Percentiles rank a stretch among this genome's conserved stretches.
These are phyloP conservation scores for Kluyveromyces marxianus DNA, from an alignment of 1,139 yeast genomes.

Conservation along the genomic window DNA sequence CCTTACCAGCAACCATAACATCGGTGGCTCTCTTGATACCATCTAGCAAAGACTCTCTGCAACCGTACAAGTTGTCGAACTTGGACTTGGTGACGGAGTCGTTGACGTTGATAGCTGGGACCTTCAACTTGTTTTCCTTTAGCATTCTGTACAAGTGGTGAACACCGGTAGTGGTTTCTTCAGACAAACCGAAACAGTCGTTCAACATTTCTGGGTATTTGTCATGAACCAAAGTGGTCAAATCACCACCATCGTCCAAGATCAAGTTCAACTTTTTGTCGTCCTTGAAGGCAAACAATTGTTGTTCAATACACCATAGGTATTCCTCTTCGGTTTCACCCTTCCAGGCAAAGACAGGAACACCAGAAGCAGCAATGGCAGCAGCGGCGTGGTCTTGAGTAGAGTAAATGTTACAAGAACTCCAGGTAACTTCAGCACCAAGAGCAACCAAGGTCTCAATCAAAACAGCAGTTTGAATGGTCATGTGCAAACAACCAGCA, in stretches of 20 bases:
- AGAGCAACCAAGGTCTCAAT: constrained; percentile 95
- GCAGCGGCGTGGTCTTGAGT: constrained; percentile 99
- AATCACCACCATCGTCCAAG: constrained; percentile 99
- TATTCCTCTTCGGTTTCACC: constrained; percentile 99
- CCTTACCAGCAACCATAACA: constrained; percentile 99
- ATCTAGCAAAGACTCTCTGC: constrained; percentile 97
- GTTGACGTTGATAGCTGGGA: constrained; percentile 99
- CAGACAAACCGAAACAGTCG: constrained; percentile 93
- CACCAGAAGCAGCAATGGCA: constrained; percentile 99
- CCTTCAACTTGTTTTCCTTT: constrained; percentile 84
- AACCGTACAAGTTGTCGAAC: constrained; percentile 99
- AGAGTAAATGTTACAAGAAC: constrained; percentile 98
- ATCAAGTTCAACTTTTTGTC: constrained; percentile 93
- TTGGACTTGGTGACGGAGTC: constrained; percentile 99
- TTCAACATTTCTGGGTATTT: constrained; percentile 97
- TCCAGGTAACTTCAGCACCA: constrained; percentile 99
- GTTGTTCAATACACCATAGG: constrained; percentile 99
- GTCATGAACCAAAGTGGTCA: constrained; percentile 94
- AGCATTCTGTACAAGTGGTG: constrained; percentile 98
- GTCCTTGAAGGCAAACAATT: constrained; percentile 97
- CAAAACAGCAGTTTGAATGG: constrained; percentile 98
- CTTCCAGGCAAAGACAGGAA: constrained; percentile 99
- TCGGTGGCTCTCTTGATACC: constrained; percentile 99
- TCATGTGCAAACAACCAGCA: constrained; percentile 99
- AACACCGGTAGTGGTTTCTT: constrained; percentile 99